A percentile compares a stretch with the other conserved stretches of the same genome.
Conservation (phyloP, 2,329 filamentous ascomycete genomes). For the Scedosporium aurantiacum region DNA sequence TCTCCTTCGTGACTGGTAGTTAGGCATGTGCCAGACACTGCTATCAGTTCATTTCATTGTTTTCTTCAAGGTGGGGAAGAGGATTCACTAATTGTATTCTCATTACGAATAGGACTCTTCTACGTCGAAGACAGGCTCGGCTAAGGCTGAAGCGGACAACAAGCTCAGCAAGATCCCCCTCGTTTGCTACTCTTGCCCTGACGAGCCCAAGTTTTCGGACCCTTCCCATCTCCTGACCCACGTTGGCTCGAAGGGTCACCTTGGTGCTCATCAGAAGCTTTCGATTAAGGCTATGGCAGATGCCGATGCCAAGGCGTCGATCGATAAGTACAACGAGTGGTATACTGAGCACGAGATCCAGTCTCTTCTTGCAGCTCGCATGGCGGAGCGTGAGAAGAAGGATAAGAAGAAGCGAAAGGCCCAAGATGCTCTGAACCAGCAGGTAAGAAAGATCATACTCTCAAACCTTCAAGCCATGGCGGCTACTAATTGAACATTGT, state of each 20-base stretch:
- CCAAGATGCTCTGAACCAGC: not conserved
- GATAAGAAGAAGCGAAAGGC: slow-evolving; percentile 6
- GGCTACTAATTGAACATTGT: not conserved
- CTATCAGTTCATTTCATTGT: no score
- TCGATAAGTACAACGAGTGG: slow-evolving; percentile 68
- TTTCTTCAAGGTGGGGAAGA: no score
- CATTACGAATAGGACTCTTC: not conserved
- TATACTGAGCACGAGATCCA: slow-evolving; percentile 62
- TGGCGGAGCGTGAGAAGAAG: slow-evolving; percentile 30
- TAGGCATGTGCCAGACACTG: no score
- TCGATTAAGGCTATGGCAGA: slow-evolving; percentile 62
- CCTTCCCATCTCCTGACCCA: slow-evolving; percentile 87
- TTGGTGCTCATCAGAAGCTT: slow-evolving; percentile 73
- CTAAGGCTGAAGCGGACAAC: slow-evolving; percentile 12
- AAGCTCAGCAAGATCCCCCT: slow-evolving; percentile 53
- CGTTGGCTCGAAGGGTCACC: slow-evolving; percentile 82
- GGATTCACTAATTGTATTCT: not conserved
- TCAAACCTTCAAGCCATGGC: not conserved
- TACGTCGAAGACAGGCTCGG: slow-evolving; percentile 11
- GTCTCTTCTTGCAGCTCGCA: slow-evolving; percentile 62
- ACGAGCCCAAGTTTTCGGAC: slow-evolving; percentile 73
- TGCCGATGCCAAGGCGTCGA: slow-evolving; percentile 44
- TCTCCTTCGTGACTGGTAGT: no score
- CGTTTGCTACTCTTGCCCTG: slow-evolving; percentile 73
- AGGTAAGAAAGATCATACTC: not conserved